A percentile compares a stretch with the other conserved stretches of the same genome.
Evolutionary conservation across 441 rosid genomes (phyloP).

Genomic region (Jatropha podagrica): DNA sequence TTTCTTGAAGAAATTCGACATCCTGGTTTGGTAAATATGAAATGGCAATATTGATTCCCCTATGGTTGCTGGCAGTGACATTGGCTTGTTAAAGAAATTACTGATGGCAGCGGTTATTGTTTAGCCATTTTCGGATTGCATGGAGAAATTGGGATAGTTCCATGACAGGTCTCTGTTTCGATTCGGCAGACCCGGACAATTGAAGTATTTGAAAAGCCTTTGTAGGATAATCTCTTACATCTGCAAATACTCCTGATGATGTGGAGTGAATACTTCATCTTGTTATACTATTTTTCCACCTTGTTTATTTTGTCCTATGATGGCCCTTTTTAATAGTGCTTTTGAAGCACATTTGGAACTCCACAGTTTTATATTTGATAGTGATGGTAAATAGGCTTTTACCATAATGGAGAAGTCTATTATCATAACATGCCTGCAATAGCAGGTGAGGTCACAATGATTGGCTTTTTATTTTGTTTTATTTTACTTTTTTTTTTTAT

Average conservation of each 20-base stretch:
- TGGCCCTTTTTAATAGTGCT: not conserved
- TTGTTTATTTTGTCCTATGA: too few relatives aligned
- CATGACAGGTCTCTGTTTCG: constrained; percentile 12
- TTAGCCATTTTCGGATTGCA: not conserved
- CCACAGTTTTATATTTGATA: not conserved
- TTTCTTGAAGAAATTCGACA: not conserved
- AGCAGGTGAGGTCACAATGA: too few relatives aligned
- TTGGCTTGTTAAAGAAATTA: not conserved
- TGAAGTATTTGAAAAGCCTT: not conserved
- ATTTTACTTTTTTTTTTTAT: too few relatives aligned
- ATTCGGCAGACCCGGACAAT: not conserved
- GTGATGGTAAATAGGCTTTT: not conserved
- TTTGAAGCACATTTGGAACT: not conserved
- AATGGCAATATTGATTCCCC: not conserved
- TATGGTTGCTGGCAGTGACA: constrained; percentile 13
- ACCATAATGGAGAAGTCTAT: too few relatives aligned
- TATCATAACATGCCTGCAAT: too few relatives aligned
- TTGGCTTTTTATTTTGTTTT: too few relatives aligned
- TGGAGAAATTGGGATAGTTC: not conserved
- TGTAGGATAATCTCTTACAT: not conserved
- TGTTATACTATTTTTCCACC: not conserved
- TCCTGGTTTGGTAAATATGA: not conserved
- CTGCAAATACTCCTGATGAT: not conserved
- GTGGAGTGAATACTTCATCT: not conserved
- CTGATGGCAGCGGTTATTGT: not conserved